Base-by-base conservation (phyloP, 2,329 filamentous ascomycete species). In the Massarina eburnea region DNA sequence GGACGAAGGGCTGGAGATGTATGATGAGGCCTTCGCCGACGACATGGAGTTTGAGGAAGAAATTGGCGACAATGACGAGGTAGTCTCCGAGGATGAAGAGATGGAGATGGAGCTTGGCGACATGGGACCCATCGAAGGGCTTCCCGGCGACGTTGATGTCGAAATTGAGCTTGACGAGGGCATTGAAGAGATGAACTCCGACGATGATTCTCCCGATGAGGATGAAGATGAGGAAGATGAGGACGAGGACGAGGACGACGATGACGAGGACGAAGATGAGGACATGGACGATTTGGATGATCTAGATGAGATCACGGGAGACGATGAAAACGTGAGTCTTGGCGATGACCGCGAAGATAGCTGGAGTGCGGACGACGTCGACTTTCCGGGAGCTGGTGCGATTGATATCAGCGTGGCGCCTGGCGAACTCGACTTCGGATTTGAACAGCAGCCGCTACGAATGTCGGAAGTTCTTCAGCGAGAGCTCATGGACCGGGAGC, bases 21-120 rank as follows among this genome's bases (percentile, higher is more conserved):
- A 96, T 57, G 88, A 91, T 40, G 91, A 94, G 49, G 89, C 91
- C 48, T 92, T 90, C 57, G 90, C 80, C 18, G 83, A 96, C 29
- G 92, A 95, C 55, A 94, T 96, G 84, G 89, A 95, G 43, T 96
- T 95, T 59, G 88, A 92, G 52, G 91, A 91, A 30, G 89, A 90
- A 19, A 80, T 88, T 61, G 88, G 84, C 0, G 64, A 67, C 18
- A 63, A 66, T 61, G 89, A 89, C 47, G 48, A 50, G 17, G 87
- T 92, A 45, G 84, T 96, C 46, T 96, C 91, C 61, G 92, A 96
- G 32, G 83, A 92, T 55, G 91, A 91, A 24, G 90, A 90, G 90
- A 95, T 62, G 89, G 95, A 49, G 90, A 95, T 62, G 89, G 88
- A 88, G 21, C 80, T 91, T 41, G 85, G 84, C 50, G 88, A 85